Evolutionary conservation across 129 eudicot genomes (phyloP).

Genomic region (Chrysanthemum seticuspe): DNA sequence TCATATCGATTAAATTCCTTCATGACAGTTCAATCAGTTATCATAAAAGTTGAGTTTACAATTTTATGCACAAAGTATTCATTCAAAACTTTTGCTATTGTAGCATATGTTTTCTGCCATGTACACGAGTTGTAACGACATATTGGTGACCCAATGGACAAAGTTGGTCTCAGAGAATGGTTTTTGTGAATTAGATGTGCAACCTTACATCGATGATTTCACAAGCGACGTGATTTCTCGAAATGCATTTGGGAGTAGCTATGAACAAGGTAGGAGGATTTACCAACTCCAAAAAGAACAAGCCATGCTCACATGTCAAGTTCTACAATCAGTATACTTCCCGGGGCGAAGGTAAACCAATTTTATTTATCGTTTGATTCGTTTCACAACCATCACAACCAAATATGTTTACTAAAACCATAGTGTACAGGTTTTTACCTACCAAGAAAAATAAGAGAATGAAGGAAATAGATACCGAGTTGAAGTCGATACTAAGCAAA

Average conservation of each 20-base stretch:
- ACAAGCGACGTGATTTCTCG: constrained; percentile 58
- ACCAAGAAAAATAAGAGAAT: constrained; percentile 63
- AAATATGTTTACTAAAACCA: neutral
- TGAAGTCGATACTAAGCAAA: constrained; percentile 32
- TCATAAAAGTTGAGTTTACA: neutral
- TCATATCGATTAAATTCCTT: too few species aligned
- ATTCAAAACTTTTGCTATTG: neutral
- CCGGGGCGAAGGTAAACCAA: constrained; percentile 63
- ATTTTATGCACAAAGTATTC: neutral
- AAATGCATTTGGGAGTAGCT: constrained; percentile 68
- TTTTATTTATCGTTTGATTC: neutral
- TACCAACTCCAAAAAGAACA: constrained; percentile 66
- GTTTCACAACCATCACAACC: neutral
- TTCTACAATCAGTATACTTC: constrained; percentile 54
- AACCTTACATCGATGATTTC: constrained; percentile 50
- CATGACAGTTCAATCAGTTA: too few species aligned
- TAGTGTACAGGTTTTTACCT: constrained; percentile 54
- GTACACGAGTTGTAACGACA: constrained; percentile 47
- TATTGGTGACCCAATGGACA: constrained; percentile 57
- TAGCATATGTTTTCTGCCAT: constrained; percentile 69
- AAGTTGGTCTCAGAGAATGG: constrained; percentile 27
- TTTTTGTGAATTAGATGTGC: constrained; percentile 51
- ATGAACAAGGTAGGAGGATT: constrained; percentile 53
- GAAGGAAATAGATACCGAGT: constrained; percentile 48
- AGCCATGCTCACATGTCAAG: constrained; percentile 53